Base-by-base conservation (phyloP, 495 filamentous ascomycete genomes). In the Xylaria flabelliformis region DNA sequence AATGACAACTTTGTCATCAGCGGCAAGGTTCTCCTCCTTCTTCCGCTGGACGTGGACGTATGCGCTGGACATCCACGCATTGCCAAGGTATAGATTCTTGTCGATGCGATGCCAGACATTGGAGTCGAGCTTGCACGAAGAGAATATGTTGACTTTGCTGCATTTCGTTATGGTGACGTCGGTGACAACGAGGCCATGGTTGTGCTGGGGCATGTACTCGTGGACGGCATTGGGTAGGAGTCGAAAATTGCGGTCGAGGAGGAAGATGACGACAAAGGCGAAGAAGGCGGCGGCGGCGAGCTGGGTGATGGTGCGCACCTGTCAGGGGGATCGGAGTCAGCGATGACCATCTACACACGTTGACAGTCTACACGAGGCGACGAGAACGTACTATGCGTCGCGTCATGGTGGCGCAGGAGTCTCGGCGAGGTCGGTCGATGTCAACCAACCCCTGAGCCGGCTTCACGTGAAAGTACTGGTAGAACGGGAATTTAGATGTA, bases 261-360 rank as follows among this genome's bases (percentile, higher is more conserved):
- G 84, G 75, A 93, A 90, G 71, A 97, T 82, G 68, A 91, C 77
- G 68, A 94, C 74, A 74, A 94, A 85, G 75, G 92, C 85, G 77
- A 94, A 83, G 70, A 87, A 77, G 62, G 89, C 87, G 64, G 95
- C 83, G 56, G 90, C 83, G 63, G 86, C 86, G 78, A 97, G 87
- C 87, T 99, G 94, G 80, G 93, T 83, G 76, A 92, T 88, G 73
- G 94, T 94, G 73, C 96, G 94, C 77, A 97, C 92, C 90, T 91
- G 74, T 10, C 17, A 26, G 62, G 53, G n/a, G 41, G 5, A 21
- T n/a, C 6, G 51, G 44, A 34, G 41, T 44, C 15, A 63, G 34
- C 6, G 41, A 46, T 26, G 46, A 51, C 44, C 5, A 8, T 58
- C 41, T 29, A 64, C 55, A 46, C 21, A 17, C 29, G n/a, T 44